Percentiles rank a stretch among this genome's conserved stretches.
These are phyloP conservation scores for Linnemannia elongata DNA, from an alignment of 192 early-diverging fungal species.

Conservation along the genomic window DNA sequence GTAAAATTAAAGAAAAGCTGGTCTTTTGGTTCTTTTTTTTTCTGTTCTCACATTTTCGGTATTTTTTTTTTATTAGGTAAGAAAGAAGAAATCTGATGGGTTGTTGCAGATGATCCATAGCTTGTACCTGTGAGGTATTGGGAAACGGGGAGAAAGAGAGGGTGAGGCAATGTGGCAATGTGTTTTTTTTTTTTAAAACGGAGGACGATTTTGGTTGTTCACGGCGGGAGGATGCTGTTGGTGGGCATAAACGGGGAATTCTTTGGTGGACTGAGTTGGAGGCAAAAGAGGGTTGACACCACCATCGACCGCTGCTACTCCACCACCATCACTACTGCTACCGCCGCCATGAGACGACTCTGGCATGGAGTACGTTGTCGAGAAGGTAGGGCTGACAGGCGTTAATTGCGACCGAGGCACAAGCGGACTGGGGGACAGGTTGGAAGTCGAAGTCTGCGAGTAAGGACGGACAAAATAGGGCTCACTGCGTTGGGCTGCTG, in stretches of 20 bases:
- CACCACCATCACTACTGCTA: neutral
- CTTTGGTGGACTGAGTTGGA: neutral
- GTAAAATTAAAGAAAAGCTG: neutral
- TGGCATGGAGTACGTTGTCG: conserved; percentile 23
- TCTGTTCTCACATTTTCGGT: neutral
- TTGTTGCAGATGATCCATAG: no score
- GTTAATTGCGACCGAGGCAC: neutral
- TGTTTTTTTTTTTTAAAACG: neutral
- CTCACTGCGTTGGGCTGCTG: neutral
- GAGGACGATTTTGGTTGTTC: neutral
- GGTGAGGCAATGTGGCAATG: neutral
- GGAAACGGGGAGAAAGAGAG: neutral
- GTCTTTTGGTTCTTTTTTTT: neutral
- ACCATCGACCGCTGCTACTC: neutral
- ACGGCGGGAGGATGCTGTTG: neutral
- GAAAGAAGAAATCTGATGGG: no score
- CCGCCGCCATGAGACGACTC: conserved; percentile 22
- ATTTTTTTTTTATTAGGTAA: no score
- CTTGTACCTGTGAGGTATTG: no score
- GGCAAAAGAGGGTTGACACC: neutral
- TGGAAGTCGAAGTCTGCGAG: neutral
- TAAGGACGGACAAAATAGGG: neutral
- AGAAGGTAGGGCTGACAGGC: conserved; percentile 19
- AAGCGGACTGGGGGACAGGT: neutral
- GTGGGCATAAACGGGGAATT: neutral